These are phyloP conservation scores for Pestalotiopsis sp. DNA, from an alignment of 2,329 filamentous ascomycete species.

Conservation along the genomic window DNA sequence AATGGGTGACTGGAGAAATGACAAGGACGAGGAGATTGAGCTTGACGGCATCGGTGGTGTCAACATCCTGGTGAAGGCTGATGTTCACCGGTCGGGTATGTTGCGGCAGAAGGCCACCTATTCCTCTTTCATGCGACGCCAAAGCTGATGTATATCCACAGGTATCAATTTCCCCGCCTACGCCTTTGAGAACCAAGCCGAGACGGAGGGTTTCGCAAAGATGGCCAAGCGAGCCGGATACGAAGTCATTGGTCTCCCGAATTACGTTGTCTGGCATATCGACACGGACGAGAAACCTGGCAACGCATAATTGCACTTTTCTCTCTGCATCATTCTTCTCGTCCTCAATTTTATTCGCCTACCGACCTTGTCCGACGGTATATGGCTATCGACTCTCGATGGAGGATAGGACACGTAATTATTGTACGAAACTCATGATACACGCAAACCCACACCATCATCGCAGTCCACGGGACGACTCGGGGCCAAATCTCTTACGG, in stretches of 20 bases:
- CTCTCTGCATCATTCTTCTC: conserved; percentile 21
- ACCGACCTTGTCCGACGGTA: conserved; percentile 22
- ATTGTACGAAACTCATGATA: conserved; percentile 29
- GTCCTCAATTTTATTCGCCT: conserved; percentile 24
- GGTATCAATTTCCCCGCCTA: conserved; percentile 98
- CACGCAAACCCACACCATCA: conserved; percentile 18
- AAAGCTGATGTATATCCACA: conserved; percentile 32
- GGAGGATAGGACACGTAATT: conserved; percentile 29
- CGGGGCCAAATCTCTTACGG: conserved; percentile 28
- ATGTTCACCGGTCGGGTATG: conserved; percentile 90
- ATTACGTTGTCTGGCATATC: conserved; percentile 98
- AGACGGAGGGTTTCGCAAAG: conserved; percentile 97
- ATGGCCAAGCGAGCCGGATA: conserved; percentile 98
- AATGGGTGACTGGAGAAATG: conserved; percentile 88
- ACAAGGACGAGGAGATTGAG: conserved; percentile 89
- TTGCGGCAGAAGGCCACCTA: conserved; percentile 8
- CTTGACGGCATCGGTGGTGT: conserved; percentile 97
- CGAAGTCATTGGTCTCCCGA: conserved; percentile 86
- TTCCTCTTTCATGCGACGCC: neutral
- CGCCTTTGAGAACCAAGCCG: conserved; percentile 96
- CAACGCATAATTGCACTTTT: conserved; percentile 35
- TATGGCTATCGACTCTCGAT: conserved; percentile 22
- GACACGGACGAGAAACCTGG: conserved; percentile 94
- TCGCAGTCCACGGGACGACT: conserved; percentile 12
- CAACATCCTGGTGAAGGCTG: conserved; percentile 95